Evolutionary conservation across 108 stramenopile species (phyloP), one percentile per base, ranked within the genome.

Genomic region (Pseudonitzschia pungens): DNA sequence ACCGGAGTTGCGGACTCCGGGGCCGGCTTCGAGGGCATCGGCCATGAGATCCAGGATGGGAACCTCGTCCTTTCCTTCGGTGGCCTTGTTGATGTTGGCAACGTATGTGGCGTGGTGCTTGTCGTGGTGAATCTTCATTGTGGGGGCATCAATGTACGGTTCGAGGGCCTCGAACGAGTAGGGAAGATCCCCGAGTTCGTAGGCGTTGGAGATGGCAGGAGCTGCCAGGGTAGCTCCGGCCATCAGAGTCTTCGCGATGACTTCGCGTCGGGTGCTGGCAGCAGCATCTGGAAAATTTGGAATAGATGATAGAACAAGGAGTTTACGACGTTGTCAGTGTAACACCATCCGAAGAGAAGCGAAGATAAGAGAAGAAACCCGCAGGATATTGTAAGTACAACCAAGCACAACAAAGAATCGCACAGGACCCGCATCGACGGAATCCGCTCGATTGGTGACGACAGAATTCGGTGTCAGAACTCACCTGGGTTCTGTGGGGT

Each of bases 101-200:
- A 91, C 87, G 71, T 92, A 95, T n/a, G 92, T 96, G 36, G 81
- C 89, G 71, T 96, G 95, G 73, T 96, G 95, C 81, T 93, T 98
- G 74, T 93, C 92, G 84, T 98, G 96, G 70, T 98, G 97, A 60
- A 98, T 84, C 83, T 98, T 96, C 97, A 98, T 98, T 65, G 96
- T 98, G 24, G 91, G 90, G 26, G 92, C 90, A 83, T 94, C 93
- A 82, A 98, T 96, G 78, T 85, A 88, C 10, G 97, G 97, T 77
- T 97, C 97, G 50, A 98, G 84, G 45, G 94, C 97, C 68, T 95
- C 97, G 71, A 89, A 97, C 64, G 84, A 77, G 84, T 98, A 98
- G 12, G 79, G 78, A 54, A 98, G 86, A 73, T 98, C 97, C 22
- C 96, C 96, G 29, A 98, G 86, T n/a, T 65, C 43, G 75, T 96